phyloP scores from a whole-genome alignment of 2,329 filamentous ascomycete species.

The Phyllosticta paracitricarpa region DNA sequence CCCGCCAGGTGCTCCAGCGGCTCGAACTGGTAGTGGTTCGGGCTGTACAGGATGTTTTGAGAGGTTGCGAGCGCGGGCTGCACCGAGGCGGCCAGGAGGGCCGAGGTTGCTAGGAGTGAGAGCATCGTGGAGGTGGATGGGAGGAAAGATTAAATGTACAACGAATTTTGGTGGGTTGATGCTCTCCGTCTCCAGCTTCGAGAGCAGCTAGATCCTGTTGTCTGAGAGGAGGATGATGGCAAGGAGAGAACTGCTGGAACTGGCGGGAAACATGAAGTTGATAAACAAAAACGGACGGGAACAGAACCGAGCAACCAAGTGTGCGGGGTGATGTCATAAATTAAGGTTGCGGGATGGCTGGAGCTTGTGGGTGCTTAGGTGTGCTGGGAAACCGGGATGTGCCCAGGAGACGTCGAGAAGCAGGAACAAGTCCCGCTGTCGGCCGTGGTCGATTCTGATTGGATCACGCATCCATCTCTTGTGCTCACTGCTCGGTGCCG shows the following conservation, averaged over 20 bases:
- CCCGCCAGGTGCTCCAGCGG: slow-evolving; percentile 41
- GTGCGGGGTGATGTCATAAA: background rate
- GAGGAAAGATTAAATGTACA: background rate
- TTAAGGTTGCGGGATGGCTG: background rate
- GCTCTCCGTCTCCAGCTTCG: background rate
- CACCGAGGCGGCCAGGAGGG: background rate
- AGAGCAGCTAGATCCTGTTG: background rate
- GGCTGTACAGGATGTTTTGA: slow-evolving; percentile 10
- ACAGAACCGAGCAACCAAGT: background rate
- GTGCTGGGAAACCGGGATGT: background rate
- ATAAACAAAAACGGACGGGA: background rate
- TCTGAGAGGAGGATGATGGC: background rate
- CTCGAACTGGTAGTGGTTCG: slow-evolving; percentile 26
- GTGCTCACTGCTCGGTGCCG: background rate
- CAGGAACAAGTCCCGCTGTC: background rate
- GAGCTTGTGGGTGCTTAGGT: background rate
- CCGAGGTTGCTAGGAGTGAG: background rate
- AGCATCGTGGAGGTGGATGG: background rate
- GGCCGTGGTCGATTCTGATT: background rate
- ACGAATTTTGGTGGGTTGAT: background rate
- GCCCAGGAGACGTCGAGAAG: background rate
- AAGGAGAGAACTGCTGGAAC: background rate
- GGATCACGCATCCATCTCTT: background rate
- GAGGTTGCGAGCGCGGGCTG: background rate
- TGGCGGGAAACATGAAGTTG: background rate